These are phyloP conservation scores for Stereum hirsutum DNA, from an alignment of 1,284 basidiomycete species.

Conservation along the genomic window DNA sequence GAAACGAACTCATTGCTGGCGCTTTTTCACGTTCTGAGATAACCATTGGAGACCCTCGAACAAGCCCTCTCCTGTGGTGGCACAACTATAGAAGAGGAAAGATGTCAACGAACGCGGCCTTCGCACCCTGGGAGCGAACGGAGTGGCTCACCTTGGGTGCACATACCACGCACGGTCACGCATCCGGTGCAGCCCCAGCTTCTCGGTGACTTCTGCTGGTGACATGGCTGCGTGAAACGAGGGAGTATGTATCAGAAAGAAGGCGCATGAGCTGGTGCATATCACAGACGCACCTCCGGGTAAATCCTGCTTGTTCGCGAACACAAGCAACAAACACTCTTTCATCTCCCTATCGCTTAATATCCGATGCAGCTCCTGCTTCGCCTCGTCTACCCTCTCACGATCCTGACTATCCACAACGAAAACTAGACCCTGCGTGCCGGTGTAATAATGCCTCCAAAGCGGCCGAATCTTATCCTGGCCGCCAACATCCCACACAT, in stretches of 20 bases:
- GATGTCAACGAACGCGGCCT: slow-evolving; percentile 1
- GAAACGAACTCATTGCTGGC: slow-evolving; percentile 45
- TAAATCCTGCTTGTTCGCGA: slow-evolving; percentile 99
- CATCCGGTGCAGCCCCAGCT: slow-evolving; percentile 92
- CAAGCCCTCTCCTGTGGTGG: slow-evolving; percentile 92
- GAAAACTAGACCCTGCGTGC: slow-evolving; percentile 99
- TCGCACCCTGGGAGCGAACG: neutral
- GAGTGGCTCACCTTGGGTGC: slow-evolving; percentile 79
- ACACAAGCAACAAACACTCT: slow-evolving; percentile 93
- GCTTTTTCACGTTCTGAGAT: slow-evolving; percentile 92
- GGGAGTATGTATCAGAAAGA: too few species aligned
- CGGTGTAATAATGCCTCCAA: slow-evolving; percentile 98
- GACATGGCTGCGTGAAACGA: slow-evolving; percentile 69
- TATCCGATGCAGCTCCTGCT: slow-evolving; percentile 94
- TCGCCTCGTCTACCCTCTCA: slow-evolving; percentile 94
- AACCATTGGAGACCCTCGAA: slow-evolving; percentile 96
- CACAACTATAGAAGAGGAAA: slow-evolving; percentile 59
- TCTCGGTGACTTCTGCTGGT: slow-evolving; percentile 97
- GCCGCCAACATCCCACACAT: slow-evolving; percentile 99
- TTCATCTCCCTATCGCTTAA: slow-evolving; percentile 98
- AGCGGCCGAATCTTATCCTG: slow-evolving; percentile 98
- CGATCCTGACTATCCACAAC: slow-evolving; percentile 88
- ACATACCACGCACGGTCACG: slow-evolving; percentile 98
- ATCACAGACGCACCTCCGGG: slow-evolving; percentile 73
- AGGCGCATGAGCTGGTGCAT: too few species aligned